Evolutionary conservation across 805 yeast genomes (phyloP), one percentile per base, ranked within the genome.

Genomic region (Nakazawaea wyomingensis): DNA sequence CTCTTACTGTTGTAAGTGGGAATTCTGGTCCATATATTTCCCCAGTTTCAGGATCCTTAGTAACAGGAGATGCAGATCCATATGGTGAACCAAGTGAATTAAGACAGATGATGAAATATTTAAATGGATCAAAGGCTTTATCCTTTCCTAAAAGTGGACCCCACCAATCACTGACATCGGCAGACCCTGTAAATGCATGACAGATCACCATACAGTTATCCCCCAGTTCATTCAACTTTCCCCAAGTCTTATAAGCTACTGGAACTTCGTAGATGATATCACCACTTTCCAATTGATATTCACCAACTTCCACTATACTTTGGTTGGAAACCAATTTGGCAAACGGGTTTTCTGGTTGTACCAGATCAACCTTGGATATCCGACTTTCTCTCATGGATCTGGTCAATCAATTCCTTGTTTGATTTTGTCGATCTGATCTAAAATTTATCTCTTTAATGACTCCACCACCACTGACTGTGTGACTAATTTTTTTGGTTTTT

Each of bases 101-200:
- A 45, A 91, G 65, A 59, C 99, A 91, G 13, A 93, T 72, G 36
- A 93, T 79, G 60, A 87, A 87, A 60, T 82, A 93, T 50, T 85
- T 74, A 0, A 89, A 69, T 0, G 97, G 96, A 63, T 93, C 99
- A 62, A 93, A 88, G 1, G 98, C 95, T 45, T 82, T 76, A 11
- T 79, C 85, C 4, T 79, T 76, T 0, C 98, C 99, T 22, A 93
- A 65, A 19, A 93, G 63, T 0, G 98, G 97, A 0, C 98, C 97
- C 99, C 99, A 93, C 99, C 99, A 93, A 56, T 93, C 99, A 31
- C 84, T 74, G 14, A 91, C 96, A 59, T 93, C 98, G 0, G 96
- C 76, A 0, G 96, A 88, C 0, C 99, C 99, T 0, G 98, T 89
- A 43, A 93, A 69, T 0, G 99, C 98, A 67, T 93, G 99, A 54